Conservation (phyloP, 352 stramenopile genomes). For the Globisporangium cystogenes region DNA sequence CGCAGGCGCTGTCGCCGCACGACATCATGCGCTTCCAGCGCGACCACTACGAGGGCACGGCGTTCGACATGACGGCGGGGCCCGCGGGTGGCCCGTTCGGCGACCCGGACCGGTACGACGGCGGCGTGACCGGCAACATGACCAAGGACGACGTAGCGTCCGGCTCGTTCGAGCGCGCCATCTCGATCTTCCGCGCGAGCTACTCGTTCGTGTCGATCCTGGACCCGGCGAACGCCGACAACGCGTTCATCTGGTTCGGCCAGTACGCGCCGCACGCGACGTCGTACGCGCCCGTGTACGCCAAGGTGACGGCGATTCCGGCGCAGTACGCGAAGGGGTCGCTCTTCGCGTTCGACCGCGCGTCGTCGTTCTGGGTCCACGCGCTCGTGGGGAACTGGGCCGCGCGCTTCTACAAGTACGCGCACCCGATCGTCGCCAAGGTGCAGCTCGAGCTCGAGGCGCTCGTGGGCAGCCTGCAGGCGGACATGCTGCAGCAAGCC, state of each 20-base stretch:
- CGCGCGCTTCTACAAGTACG: conserved; percentile 63
- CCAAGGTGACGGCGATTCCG: conserved; percentile 44
- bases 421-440: conserved; percentile 48
- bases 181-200: conserved; percentile 91
- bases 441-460: conserved; percentile 58
- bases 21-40: conserved; percentile 91
- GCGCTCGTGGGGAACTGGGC: conserved; percentile 86
- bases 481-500: conserved; percentile 31
- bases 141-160: conserved; percentile 37
- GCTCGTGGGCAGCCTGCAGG: conserved; percentile 27
- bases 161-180: conserved; percentile 87
- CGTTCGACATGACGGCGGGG: conserved; percentile 86
- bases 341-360: conserved; percentile 55
- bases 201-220: conserved; percentile 86
- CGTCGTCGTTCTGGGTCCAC: conserved; percentile 72
- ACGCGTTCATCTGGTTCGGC: conserved; percentile 80
- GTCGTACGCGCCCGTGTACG: conserved; percentile 88
- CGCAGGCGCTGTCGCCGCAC: conserved; percentile 45
- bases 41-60: conserved; percentile 92
- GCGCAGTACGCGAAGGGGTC: conserved; percentile 47
- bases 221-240: conserved; percentile 49
- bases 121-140: conserved; percentile 34
- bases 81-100: conserved; percentile 84
- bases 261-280: conserved; percentile 88
- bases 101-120: conserved; percentile 87